Percentiles rank a stretch among this genome's conserved stretches.
Evolutionary conservation across 345 rosid species (phyloP).

Genomic region (Eucalyptus camaldulensis): DNA sequence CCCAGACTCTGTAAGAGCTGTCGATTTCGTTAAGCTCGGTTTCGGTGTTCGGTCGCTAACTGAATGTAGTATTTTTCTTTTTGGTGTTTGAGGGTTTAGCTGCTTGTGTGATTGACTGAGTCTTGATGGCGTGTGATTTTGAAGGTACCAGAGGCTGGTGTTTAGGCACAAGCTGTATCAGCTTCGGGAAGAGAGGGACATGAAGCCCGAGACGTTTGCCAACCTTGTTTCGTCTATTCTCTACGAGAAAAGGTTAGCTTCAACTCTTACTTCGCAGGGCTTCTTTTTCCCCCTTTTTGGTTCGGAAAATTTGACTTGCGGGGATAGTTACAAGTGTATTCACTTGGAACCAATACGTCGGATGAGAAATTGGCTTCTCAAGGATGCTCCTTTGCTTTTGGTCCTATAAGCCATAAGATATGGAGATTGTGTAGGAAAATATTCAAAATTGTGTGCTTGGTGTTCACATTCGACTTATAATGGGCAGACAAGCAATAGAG

Average conservation of each 20-base stretch:
- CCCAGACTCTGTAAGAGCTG: slow-evolving; percentile 60
- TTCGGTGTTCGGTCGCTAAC: not conserved
- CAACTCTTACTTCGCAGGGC: not conserved
- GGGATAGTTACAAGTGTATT: not conserved
- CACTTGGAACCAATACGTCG: not conserved
- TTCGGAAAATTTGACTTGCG: not conserved
- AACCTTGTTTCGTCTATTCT: slow-evolving; percentile 91
- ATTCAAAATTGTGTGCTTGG: not conserved
- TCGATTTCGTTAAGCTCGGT: not conserved
- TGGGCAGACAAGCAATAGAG: not conserved
- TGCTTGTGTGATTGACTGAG: not conserved
- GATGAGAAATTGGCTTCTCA: not conserved
- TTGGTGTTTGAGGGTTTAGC: not conserved
- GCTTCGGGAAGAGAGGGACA: slow-evolving; percentile 93
- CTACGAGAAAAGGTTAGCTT: slow-evolving; percentile 78
- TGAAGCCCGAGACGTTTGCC: slow-evolving; percentile 99
- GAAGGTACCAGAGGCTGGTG: slow-evolving; percentile 84
- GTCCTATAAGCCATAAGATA: not conserved
- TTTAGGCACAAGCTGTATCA: slow-evolving; percentile 86
- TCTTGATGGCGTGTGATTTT: slow-evolving; percentile 1
- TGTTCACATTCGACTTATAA: not conserved
- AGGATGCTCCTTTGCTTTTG: not conserved
- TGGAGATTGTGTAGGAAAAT: not conserved
- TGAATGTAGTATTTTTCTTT: not conserved
- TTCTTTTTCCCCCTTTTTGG: not conserved